Evolutionary conservation across 129 eudicot genomes (phyloP).

Genomic region (Helianthus tuberosus): DNA sequence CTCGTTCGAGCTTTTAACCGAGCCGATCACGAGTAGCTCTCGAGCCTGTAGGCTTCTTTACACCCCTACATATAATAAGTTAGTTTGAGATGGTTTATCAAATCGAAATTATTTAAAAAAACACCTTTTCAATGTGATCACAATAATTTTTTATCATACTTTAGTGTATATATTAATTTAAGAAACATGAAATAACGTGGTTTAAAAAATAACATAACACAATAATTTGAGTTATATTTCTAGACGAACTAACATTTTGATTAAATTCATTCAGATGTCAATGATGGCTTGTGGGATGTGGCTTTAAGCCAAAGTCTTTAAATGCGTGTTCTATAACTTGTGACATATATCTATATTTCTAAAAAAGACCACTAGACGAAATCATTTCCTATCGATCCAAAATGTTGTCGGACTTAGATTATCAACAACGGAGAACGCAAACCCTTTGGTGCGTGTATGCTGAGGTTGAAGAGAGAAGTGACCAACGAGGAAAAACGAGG

Average conservation of each 20-base stretch:
- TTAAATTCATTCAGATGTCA: constrained; percentile 21
- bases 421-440: too few species aligned
- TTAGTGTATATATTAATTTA: too few species aligned
- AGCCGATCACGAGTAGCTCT: too few species aligned
- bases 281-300: constrained; percentile 10
- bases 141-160: too few species aligned
- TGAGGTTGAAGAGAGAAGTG: too few species aligned
- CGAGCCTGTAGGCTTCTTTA: too few species aligned
- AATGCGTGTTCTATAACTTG: constrained; percentile 3
- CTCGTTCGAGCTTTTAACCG: too few species aligned
- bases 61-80: neutral
- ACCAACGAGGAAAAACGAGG: too few species aligned
- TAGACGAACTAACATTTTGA: constrained; percentile 20
- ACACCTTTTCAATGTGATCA: neutral
- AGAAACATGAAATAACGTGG: neutral
- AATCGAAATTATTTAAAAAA: neutral
- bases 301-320: constrained; percentile 14
- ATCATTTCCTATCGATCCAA: too few species aligned
- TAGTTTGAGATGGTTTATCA: neutral
- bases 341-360: neutral
- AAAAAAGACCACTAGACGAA: neutral
- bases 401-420: too few species aligned
- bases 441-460: too few species aligned
- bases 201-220: neutral
- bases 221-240: neutral